Evolutionary conservation across 2,329 filamentous ascomycete species (phyloP).

Genomic region (Penicillium sclerotiorum): DNA sequence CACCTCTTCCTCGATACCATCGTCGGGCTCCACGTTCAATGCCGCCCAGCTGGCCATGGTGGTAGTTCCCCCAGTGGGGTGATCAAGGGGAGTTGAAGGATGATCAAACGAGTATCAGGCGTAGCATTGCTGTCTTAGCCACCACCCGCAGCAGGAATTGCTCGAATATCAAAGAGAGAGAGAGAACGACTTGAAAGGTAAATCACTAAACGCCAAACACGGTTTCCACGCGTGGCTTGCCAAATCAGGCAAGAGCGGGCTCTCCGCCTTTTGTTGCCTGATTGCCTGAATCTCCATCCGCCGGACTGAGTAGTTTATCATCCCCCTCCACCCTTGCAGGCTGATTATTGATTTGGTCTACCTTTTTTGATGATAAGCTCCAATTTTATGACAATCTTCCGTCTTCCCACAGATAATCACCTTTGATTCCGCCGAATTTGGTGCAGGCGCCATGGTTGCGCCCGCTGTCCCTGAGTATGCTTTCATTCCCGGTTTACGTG

Average conservation of each 20-base stretch:
- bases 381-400: background rate
- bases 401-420: background rate
- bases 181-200: background rate
- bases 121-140: slow-evolving; percentile 24
- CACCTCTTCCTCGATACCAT: slow-evolving; percentile 84
- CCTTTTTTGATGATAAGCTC: slow-evolving; percentile 5
- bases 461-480: slow-evolving; percentile 76
- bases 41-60: slow-evolving; percentile 71
- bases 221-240: slow-evolving; percentile 20
- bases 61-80: slow-evolving; percentile 17
- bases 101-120: slow-evolving; percentile 2
- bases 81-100: slow-evolving; percentile 8
- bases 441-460: slow-evolving; percentile 63
- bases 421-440: slow-evolving; percentile 16
- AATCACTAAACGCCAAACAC: slow-evolving; percentile 14
- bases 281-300: slow-evolving; percentile 22
- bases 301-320: slow-evolving; percentile 17
- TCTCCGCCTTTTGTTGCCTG: slow-evolving; percentile 24
- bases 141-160: no score
- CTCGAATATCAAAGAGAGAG: background rate
- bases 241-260: slow-evolving; percentile 21
- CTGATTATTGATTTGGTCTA: slow-evolving; percentile 11
- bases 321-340: slow-evolving; percentile 6
- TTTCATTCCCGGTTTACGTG: slow-evolving; percentile 28
- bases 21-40: slow-evolving; percentile 92